These are phyloP conservation scores for Truncatella angustata DNA, from an alignment of 2,329 filamentous ascomycete genomes.

Conservation along the genomic window DNA sequence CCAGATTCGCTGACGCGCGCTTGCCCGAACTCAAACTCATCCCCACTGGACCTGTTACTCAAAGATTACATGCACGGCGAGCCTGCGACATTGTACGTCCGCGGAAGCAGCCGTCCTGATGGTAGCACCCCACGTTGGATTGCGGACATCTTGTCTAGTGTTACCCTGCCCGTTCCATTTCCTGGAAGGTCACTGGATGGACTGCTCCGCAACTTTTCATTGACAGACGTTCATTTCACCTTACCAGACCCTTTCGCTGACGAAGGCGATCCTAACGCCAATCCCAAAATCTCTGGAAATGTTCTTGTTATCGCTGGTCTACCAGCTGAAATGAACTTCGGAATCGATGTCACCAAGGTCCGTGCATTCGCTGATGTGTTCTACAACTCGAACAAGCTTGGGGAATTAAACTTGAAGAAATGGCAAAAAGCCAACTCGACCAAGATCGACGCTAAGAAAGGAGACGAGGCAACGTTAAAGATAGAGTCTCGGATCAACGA, in stretches of 20 bases:
- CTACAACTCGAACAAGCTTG: constrained; percentile 76
- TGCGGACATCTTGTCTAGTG: constrained; percentile 71
- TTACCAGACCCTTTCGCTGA: constrained; percentile 79
- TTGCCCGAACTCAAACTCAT: constrained; percentile 76
- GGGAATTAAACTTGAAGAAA: constrained; percentile 71
- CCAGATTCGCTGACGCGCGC: constrained; percentile 68
- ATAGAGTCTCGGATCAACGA: constrained; percentile 76
- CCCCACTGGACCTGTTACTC: constrained; percentile 81
- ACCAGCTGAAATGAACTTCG: constrained; percentile 84
- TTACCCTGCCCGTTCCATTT: constrained; percentile 82
- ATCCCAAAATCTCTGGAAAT: constrained; percentile 78
- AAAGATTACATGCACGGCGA: constrained; percentile 79
- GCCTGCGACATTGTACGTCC: constrained; percentile 76
- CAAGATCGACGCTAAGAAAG: constrained; percentile 55
- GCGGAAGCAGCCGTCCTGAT: constrained; percentile 68
- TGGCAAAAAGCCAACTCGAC: constrained; percentile 87
- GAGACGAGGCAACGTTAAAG: constrained; percentile 61
- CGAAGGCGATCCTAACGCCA: constrained; percentile 67
- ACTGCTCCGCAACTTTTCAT: constrained; percentile 82
- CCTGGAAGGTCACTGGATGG: constrained; percentile 79
- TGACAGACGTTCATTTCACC: constrained; percentile 81
- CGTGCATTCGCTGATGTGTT: constrained; percentile 77
- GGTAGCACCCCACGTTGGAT: constrained; percentile 79
- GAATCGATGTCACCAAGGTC: constrained; percentile 73
- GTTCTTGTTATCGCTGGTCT: constrained; percentile 76